These are phyloP conservation scores for Penicillium lividum DNA, from an alignment of 495 filamentous ascomycete genomes.

Conservation along the genomic window DNA sequence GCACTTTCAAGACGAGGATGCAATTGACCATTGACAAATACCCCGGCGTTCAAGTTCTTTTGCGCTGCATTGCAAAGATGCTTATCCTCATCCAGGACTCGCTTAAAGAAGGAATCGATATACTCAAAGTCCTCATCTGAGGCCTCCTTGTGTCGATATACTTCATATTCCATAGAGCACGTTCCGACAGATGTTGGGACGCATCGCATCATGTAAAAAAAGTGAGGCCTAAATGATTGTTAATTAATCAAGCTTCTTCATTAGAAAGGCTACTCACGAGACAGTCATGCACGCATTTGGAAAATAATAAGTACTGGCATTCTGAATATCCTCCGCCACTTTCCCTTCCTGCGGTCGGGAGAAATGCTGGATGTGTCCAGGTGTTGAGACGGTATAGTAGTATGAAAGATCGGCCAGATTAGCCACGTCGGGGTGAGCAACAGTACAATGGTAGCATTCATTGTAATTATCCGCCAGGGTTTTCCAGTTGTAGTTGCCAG, in stretches of 20 bases:
- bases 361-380: constrained; percentile 44
- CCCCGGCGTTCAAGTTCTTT: constrained; percentile 46
- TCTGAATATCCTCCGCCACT: constrained; percentile 33
- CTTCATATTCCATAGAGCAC: constrained; percentile 46
- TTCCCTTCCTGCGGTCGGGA: constrained; percentile 41
- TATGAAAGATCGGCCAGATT: constrained; percentile 42
- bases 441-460: constrained; percentile 55
- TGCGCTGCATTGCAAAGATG: constrained; percentile 45
- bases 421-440: constrained; percentile 48
- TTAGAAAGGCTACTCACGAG: constrained; percentile 39
- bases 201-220: constrained; percentile 49
- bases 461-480: constrained; percentile 56
- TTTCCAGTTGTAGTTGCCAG: constrained; percentile 56
- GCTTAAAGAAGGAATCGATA: constrained; percentile 44
- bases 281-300: constrained; percentile 51
- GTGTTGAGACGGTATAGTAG: constrained; percentile 44
- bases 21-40: constrained; percentile 50
- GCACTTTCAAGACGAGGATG: constrained; percentile 46
- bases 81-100: constrained; percentile 46
- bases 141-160: constrained; percentile 43
- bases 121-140: constrained; percentile 40
- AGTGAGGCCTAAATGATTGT: constrained; percentile 33
- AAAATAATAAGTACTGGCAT: constrained; percentile 51
- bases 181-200: constrained; percentile 38
- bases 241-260: neutral